Evolutionary conservation across 1,284 basidiomycete genomes (phyloP).

Genomic region (Schizophyllum amplum): DNA sequence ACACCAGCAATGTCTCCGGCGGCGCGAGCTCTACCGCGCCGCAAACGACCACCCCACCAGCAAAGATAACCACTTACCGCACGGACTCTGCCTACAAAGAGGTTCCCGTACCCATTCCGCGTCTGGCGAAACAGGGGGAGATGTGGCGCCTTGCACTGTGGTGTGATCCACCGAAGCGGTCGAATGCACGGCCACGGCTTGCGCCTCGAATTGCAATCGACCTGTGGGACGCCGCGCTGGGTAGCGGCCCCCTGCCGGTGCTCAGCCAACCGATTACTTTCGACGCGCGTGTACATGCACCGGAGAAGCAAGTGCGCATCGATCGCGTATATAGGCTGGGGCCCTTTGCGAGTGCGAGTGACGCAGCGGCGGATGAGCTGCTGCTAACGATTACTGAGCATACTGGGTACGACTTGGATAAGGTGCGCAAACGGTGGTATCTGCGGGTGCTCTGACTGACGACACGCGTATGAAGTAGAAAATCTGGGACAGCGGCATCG

Average conservation of each 20-base stretch:
- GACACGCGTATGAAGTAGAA: constrained; percentile 51
- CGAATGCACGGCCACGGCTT: neutral
- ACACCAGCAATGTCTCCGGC: constrained; percentile 7
- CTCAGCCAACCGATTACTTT: constrained; percentile 61
- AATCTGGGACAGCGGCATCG: constrained; percentile 89
- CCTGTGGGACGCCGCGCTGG: neutral
- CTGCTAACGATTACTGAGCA: constrained; percentile 60
- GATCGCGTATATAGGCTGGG: constrained; percentile 43
- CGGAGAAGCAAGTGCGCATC: constrained; percentile 64
- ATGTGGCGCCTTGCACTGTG: constrained; percentile 57
- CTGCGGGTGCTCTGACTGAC: constrained; percentile 14
- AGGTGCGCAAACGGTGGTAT: constrained; percentile 42
- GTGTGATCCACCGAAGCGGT: constrained; percentile 10
- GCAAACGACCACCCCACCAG: constrained; percentile 26
- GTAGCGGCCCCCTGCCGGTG: constrained; percentile 42
- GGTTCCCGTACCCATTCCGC: constrained; percentile 56
- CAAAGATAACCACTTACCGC: constrained; percentile 69
- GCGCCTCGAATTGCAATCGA: constrained; percentile 4
- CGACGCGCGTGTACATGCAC: constrained; percentile 16
- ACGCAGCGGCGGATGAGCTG: neutral
- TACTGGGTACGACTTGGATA: constrained; percentile 84
- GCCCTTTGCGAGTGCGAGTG: constrained; percentile 2
- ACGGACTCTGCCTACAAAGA: constrained; percentile 63
- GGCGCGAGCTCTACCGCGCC: constrained; percentile 11
- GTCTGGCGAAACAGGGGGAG: constrained; percentile 40